phyloP scores from a whole-genome alignment of 2,329 filamentous ascomycete species.

The Cladorrhinum sp. region DNA sequence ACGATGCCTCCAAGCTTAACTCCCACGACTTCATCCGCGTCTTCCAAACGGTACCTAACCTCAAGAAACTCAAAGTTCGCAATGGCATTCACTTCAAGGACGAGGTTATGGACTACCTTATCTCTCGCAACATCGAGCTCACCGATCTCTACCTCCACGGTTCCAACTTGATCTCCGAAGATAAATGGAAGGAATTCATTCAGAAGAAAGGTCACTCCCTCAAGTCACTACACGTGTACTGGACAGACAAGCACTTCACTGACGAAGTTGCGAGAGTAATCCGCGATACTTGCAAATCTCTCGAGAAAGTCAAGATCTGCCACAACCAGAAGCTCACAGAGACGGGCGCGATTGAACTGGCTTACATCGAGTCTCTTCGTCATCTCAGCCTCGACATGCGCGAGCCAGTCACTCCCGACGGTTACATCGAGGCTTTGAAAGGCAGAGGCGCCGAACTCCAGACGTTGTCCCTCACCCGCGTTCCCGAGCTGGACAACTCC shows the following conservation, averaged over 20 bases:
- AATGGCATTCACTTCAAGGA: slow-evolving; percentile 94
- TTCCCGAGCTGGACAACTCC: slow-evolving; percentile 63
- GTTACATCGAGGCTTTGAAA: slow-evolving; percentile 60
- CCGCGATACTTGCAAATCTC: slow-evolving; percentile 59
- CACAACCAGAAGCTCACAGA: slow-evolving; percentile 73
- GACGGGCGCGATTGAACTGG: slow-evolving; percentile 63
- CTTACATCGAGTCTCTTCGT: slow-evolving; percentile 60
- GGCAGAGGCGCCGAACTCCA: slow-evolving; percentile 63
- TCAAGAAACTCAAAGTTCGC: slow-evolving; percentile 70
- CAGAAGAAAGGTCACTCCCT: slow-evolving; percentile 62
- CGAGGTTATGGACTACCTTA: slow-evolving; percentile 74
- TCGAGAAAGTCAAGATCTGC: slow-evolving; percentile 75
- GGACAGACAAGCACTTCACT: slow-evolving; percentile 77
- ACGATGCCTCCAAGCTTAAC: slow-evolving; percentile 62
- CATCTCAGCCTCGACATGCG: slow-evolving; percentile 73
- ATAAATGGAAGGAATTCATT: slow-evolving; percentile 71
- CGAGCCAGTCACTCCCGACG: slow-evolving; percentile 52
- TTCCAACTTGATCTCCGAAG: slow-evolving; percentile 76
- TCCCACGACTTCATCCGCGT: slow-evolving; percentile 76
- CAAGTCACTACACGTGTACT: slow-evolving; percentile 71
- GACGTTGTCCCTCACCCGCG: slow-evolving; percentile 74
- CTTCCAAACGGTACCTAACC: slow-evolving; percentile 68
- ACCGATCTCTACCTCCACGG: slow-evolving; percentile 75
- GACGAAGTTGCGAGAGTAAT: slow-evolving; percentile 67
- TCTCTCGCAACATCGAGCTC: slow-evolving; percentile 67